A percentile compares a stretch with the other conserved stretches of the same genome.
Conservation (phyloP, 176 grass and related monocot species). For the Thinopyrum elongatum region DNA sequence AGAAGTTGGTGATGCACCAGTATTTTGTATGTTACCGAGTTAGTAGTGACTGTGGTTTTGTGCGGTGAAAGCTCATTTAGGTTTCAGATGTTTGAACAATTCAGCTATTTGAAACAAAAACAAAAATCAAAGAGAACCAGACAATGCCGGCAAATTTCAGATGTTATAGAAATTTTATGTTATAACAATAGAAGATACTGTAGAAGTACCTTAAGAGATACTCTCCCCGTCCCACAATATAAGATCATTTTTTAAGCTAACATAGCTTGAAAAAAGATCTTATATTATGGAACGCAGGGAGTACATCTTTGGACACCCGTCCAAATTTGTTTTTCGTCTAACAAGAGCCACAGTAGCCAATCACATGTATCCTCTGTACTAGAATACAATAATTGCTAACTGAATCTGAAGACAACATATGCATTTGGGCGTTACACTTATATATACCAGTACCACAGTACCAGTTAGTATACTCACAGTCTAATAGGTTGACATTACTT, state of each 20-base stretch:
- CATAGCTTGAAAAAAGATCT: no score
- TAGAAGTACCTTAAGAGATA: neutral
- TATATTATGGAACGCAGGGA: no score
- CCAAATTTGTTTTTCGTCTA: neutral
- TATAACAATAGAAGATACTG: neutral
- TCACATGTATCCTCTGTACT: neutral
- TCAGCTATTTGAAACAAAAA: neutral
- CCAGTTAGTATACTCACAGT: neutral
- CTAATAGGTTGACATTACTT: neutral
- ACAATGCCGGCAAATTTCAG: neutral
- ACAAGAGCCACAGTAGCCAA: neutral
- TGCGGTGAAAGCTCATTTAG: neutral
- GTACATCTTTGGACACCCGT: neutral
- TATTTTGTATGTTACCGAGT: constrained; percentile 8
- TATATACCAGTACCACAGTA: neutral
- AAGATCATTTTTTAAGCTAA: no score
- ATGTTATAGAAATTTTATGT: neutral
- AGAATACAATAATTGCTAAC: neutral
- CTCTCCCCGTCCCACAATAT: no score
- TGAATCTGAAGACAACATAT: neutral
- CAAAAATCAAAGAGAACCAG: neutral
- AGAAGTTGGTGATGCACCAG: neutral
- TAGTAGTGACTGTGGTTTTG: neutral
- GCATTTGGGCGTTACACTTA: neutral
- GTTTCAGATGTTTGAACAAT: neutral